phyloP scores from a whole-genome alignment of 768 basidiomycete species.

The Suillus weaverae region DNA sequence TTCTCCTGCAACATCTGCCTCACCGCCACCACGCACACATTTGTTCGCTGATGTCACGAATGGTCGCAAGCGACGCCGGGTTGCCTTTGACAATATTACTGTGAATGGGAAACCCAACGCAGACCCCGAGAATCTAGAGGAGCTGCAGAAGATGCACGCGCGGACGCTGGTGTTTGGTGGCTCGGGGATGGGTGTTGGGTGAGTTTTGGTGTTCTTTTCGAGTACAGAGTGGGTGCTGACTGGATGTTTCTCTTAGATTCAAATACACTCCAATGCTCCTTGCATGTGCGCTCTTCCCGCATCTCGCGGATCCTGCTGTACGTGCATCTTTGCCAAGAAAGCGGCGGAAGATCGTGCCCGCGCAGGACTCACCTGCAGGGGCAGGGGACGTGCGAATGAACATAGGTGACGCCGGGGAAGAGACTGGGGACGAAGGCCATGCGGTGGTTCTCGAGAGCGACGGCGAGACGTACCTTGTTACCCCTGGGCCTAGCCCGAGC shows the following conservation, averaged over 20 bases:
- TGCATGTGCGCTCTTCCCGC: slow-evolving; percentile 46
- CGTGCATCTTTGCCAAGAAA: slow-evolving; percentile 21
- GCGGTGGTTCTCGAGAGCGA: slow-evolving; percentile 29
- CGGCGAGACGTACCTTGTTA: slow-evolving; percentile 24
- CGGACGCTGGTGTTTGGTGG: slow-evolving; percentile 52
- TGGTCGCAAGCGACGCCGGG: slow-evolving; percentile 31
- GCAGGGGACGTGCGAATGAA: slow-evolving; percentile 14
- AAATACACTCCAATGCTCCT: slow-evolving; percentile 51
- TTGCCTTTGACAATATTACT: slow-evolving; percentile 20
- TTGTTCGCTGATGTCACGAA: slow-evolving; percentile 33
- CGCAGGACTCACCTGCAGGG: neutral
- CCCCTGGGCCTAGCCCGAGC: slow-evolving; percentile 7
- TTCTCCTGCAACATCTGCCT: slow-evolving; percentile 19
- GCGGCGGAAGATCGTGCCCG: slow-evolving; percentile 25
- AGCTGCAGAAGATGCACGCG: slow-evolving; percentile 42
- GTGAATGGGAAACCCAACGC: slow-evolving; percentile 23
- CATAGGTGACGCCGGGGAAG: slow-evolving; percentile 9
- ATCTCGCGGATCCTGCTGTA: slow-evolving; percentile 18
- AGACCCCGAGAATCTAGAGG: slow-evolving; percentile 31
- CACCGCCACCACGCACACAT: slow-evolving; percentile 24
- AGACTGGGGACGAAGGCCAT: slow-evolving; percentile 10
- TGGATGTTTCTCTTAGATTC: slow-evolving; percentile 37
- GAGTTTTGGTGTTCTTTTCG: slow-evolving; percentile 18
- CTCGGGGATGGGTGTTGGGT: slow-evolving; percentile 44
- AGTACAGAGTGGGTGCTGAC: neutral